Conservation (phyloP, 2,329 filamentous ascomycete genomes). For the Elsinoe fawcettii region DNA sequence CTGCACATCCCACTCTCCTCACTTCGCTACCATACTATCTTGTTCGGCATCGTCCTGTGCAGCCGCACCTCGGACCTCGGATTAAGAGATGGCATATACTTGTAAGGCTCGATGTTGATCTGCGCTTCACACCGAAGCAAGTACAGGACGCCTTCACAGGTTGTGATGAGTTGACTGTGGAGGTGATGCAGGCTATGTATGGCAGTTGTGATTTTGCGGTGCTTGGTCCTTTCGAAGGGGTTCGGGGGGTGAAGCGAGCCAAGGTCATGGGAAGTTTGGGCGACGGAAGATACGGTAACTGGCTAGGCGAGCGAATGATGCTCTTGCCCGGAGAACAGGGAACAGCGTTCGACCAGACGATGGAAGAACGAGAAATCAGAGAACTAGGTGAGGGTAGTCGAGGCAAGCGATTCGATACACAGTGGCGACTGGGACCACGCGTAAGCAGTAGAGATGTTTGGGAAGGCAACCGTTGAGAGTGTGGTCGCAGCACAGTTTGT, state of each 20-base stretch:
- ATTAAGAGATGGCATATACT: slow-evolving; percentile 40
- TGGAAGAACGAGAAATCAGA: slow-evolving; percentile 27
- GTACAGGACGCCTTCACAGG: slow-evolving; percentile 39
- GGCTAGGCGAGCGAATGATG: slow-evolving; percentile 42
- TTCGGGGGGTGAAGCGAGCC: slow-evolving; percentile 40
- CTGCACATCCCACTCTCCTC: slow-evolving; percentile 42
- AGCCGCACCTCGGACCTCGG: slow-evolving; percentile 13
- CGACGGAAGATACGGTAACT: slow-evolving; percentile 33
- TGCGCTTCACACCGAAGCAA: slow-evolving; percentile 35
- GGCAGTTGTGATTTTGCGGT: slow-evolving; percentile 37
- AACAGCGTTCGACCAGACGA: slow-evolving; percentile 26
- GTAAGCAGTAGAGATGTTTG: neutral
- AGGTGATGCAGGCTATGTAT: slow-evolving; percentile 42
- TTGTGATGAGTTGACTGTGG: slow-evolving; percentile 41
- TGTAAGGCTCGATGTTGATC: slow-evolving; percentile 44
- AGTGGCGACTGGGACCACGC: neutral
- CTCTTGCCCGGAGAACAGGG: slow-evolving; percentile 26
- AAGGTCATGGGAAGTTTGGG: slow-evolving; percentile 38
- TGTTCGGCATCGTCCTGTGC: slow-evolving; percentile 20
- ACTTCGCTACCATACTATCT: slow-evolving; percentile 38
- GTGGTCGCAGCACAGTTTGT: neutral
- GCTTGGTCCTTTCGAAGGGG: slow-evolving; percentile 38
- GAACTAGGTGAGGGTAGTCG: neutral
- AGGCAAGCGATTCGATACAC: slow-evolving; percentile 3
- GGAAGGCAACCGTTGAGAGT: neutral